Evolutionary conservation across 2,329 filamentous ascomycete genomes (phyloP).

Genomic region (Gyromitra esculenta): DNA sequence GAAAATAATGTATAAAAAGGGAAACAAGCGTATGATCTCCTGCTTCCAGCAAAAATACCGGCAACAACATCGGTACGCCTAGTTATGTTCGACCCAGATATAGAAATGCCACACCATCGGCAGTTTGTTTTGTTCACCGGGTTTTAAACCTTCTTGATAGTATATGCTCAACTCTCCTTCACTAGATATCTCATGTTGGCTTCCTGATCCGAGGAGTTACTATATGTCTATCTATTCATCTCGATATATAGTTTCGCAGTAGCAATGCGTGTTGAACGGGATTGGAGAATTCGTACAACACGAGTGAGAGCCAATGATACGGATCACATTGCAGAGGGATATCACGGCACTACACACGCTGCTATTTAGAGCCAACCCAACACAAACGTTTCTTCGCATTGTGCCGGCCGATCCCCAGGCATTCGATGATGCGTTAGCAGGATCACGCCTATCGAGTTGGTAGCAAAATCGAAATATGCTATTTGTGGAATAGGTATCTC

Average conservation of each 20-base stretch:
- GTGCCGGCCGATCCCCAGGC: background rate
- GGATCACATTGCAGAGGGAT: background rate
- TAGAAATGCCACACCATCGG: too few relatives aligned
- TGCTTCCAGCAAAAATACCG: background rate
- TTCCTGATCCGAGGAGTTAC: too few relatives aligned
- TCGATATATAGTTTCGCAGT: background rate
- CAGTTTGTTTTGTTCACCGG: too few relatives aligned
- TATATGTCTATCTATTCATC: too few relatives aligned
- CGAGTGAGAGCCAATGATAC: slow-evolving; percentile 23
- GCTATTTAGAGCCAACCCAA: background rate
- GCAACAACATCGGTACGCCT: background rate
- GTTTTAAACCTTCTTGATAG: too few relatives aligned
- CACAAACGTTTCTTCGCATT: background rate
- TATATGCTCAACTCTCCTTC: too few relatives aligned
- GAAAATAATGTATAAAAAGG: background rate
- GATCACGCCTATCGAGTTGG: too few relatives aligned
- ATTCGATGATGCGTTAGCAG: background rate
- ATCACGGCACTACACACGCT: background rate
- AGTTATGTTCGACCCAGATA: too few relatives aligned
- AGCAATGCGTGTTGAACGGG: background rate
- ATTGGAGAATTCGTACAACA: background rate
- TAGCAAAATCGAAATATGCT: too few relatives aligned
- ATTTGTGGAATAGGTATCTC: too few relatives aligned
- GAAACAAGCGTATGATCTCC: background rate
- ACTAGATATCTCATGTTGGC: too few relatives aligned